Evolutionary conservation across 2,329 filamentous ascomycete species (phyloP), one percentile per base, ranked within the genome.

Genomic region (Cryphonectria carpinicola): DNA sequence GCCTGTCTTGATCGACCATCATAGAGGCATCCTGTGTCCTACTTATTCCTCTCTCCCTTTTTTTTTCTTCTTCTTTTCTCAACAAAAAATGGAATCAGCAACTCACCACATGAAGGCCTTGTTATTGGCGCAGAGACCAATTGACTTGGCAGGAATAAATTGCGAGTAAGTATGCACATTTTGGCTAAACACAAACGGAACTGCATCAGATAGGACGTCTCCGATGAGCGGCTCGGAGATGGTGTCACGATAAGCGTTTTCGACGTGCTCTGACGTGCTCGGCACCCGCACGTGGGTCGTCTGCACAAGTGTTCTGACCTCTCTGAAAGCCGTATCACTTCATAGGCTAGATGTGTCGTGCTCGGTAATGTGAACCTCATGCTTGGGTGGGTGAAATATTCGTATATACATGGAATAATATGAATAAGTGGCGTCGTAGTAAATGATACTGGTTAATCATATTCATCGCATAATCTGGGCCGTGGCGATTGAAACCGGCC

Each of bases 251-350:
- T 63, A 54, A 62, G 46, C 22, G 13, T 58, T 64, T 71, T 66
- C 70, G 71, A 66, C 71, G 71, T 72, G 71, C 71, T 72, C 66
- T 65, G 32, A 63, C 67, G 60, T 49, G 52, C 64, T 65, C 49
- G 66, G 67, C 52, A 65, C 8, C 49, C 68, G 56, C 62, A 64
- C 41, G 43, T 35, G 56, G 56, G 66, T 52, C 17, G 58, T 37
- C 54, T 32, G 64, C 58, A 41, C 22, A 25, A n/a, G 17, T 62
- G n/a, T 28, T 19, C 28, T 28, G 49, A 17, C 32, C 52, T 49
- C 41, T 49, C 22, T 39, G 32, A 4, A 39, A 46, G 58, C 28
- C 2, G 28, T 22, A 25, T 6, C 7, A 25, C 7, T 32, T 49
- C 25, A 49, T 35, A 46, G 43, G 41, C 41, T 37, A 28, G 10